Base-by-base conservation (phyloP, 2,329 filamentous ascomycete genomes). In the Dendrostoma leiphaemia region DNA sequence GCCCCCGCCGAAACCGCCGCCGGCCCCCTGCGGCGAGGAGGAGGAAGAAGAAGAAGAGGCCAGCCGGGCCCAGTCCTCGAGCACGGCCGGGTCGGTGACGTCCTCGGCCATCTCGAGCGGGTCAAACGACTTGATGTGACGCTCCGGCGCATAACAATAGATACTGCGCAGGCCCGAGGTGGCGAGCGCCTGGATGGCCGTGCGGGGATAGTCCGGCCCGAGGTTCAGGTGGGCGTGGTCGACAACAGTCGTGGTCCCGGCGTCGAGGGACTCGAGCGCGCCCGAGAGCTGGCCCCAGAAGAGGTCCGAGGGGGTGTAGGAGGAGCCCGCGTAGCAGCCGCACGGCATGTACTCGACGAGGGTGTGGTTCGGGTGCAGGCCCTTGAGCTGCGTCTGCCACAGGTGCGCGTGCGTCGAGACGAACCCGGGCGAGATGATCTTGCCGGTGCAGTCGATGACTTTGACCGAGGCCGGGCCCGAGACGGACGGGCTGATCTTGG, bases 271-370 rank as follows among this genome's bases (percentile, higher is more conserved):
- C 58, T 76, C 74, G 13, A 75, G 61, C 15, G 64, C 65, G 2
- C 73, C 74, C 9, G 65, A 69, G 4, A 75, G 61, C 54, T 73
- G 62, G n/a, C 74, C 74, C 69, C 74, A 75, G 62, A 76, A 79
- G 3, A 77, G 62, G 53, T 81, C 78, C 2, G 73, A 64, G 2
- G 71, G 61, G 4, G 57, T 61, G 57, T 72, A 74, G 47, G 71
- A 60, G 12, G 62, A 65, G 17, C 64, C 65, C 24, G 67, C 62
- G 26, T 70, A 62, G 47, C 75, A 75, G 26, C 73, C 73, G 10
- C 40, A n/a, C 8, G 56, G 54, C 28, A 66, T 34, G 49, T 68
- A 68, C 21, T 63, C 61, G 17, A 63, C 19, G 15, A 67, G 55
- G 6, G 60, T 59, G 3, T 63, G 59, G 48, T 67, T 57, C 15